Evolutionary conservation across 2,329 filamentous ascomycete genomes (phyloP).

Genomic region (Daldinia sp.): DNA sequence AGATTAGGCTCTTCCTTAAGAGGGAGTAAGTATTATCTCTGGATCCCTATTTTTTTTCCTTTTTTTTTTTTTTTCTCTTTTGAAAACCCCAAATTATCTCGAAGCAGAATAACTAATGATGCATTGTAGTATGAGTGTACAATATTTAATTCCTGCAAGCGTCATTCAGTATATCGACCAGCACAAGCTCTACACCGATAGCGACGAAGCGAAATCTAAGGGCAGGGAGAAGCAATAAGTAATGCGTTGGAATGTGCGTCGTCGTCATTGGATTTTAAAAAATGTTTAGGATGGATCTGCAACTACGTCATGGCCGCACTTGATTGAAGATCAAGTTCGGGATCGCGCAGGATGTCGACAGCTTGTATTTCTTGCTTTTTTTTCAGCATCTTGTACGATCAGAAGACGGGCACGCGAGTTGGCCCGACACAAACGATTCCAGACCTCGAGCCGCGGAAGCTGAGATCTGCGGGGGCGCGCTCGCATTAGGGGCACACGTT

Average conservation of each 20-base stretch:
- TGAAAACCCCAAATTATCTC: background rate
- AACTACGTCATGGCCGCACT: constrained; percentile 25
- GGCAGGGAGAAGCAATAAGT: constrained; percentile 48
- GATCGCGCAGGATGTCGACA: constrained; percentile 14
- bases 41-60: background rate
- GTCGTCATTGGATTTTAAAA: constrained; percentile 2
- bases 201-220: constrained; percentile 43
- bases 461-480: background rate
- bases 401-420: constrained; percentile 21
- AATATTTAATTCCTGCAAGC: constrained; percentile 78
- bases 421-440: constrained; percentile 8
- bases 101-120: constrained; percentile 15
- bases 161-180: constrained; percentile 81
- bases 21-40: constrained; percentile 60
- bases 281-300: constrained; percentile 15
- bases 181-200: constrained; percentile 68
- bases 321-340: constrained; percentile 8
- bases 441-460: constrained; percentile 11
- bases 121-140: constrained; percentile 73
- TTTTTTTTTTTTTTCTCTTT: no score
- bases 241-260: constrained; percentile 7
- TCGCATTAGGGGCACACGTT: constrained; percentile 1
- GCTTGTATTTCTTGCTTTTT: constrained; percentile 27
- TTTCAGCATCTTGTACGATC: constrained; percentile 19
- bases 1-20: constrained; percentile 84